These are phyloP conservation scores for Pseudonitzschia delicatissima DNA, from an alignment of 108 stramenopile species.

Conservation along the genomic window DNA sequence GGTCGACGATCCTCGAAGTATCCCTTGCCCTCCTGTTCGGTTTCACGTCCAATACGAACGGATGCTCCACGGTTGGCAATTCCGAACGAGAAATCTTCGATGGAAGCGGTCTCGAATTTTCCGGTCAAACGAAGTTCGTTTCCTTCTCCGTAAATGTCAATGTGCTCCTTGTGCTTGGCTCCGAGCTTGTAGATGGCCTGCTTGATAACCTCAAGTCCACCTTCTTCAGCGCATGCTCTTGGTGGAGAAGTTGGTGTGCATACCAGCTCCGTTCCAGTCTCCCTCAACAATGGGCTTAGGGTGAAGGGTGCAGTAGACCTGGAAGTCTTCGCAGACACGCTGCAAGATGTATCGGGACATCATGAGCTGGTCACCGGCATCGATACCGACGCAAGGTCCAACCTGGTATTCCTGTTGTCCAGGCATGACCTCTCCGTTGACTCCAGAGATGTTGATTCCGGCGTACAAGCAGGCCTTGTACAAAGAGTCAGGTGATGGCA, in stretches of 20 bases:
- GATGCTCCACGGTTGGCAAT: conserved; percentile 98
- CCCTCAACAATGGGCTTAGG: conserved; percentile 97
- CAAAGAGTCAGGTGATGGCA: conserved; percentile 87
- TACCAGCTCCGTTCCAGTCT: conserved; percentile 99
- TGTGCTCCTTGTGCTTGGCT: conserved; percentile 93
- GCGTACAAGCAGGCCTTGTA: conserved; percentile 97
- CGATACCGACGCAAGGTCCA: conserved; percentile 97
- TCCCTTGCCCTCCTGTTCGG: conserved; percentile 86
- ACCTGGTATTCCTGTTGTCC: conserved; percentile 99
- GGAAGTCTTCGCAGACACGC: conserved; percentile 97
- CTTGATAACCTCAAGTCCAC: conserved; percentile 92
- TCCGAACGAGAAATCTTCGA: conserved; percentile 90
- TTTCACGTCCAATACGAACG: conserved; percentile 93
- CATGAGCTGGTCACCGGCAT: conserved; percentile 96
- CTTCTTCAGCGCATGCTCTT: conserved; percentile 93
- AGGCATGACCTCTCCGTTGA: conserved; percentile 99
- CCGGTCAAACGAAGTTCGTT: conserved; percentile 97
- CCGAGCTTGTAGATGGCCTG: conserved; percentile 96
- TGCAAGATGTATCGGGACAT: conserved; percentile 95
- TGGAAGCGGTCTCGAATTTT: conserved; percentile 92
- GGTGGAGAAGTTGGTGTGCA: conserved; percentile 98
- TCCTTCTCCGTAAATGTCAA: conserved; percentile 96
- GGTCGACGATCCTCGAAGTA: conserved; percentile 99
- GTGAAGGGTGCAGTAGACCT: conserved; percentile 94
- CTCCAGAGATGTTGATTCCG: conserved; percentile 91